Conservation (phyloP, 257 asterid genomes). For the Nicotiana attenuata region DNA sequence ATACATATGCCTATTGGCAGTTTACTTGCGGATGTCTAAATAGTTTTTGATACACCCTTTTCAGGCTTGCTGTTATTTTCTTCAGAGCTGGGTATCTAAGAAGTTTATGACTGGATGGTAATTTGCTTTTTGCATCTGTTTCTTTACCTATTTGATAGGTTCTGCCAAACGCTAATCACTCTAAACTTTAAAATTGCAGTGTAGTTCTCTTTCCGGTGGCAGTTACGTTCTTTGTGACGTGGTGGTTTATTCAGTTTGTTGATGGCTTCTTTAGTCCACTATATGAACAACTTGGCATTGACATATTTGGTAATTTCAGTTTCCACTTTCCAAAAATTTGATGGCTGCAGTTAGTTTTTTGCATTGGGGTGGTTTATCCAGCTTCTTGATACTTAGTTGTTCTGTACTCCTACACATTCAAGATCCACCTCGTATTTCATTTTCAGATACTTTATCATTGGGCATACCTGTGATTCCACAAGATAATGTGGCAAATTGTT, state of each 20-base stretch:
- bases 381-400: background rate
- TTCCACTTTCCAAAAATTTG: background rate
- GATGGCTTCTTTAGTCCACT: constrained; percentile 98
- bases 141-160: constrained; percentile 8
- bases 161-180: background rate
- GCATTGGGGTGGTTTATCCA: background rate
- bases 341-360: background rate
- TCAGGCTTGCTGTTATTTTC: constrained; percentile 88
- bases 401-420: background rate
- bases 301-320: constrained; percentile 62
- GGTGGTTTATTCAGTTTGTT: constrained; percentile 95
- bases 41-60: constrained; percentile 14
- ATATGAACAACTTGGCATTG: constrained; percentile 73
- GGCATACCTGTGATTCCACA: background rate
- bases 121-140: constrained; percentile 15
- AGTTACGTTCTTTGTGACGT: constrained; percentile 77
- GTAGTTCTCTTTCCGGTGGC: constrained; percentile 92
- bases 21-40: constrained; percentile 1
- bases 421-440: background rate
- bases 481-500: background rate
- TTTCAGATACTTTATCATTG: background rate
- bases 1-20: background rate
- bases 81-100: constrained; percentile 89
- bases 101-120: constrained; percentile 99
- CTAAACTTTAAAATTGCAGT: constrained; percentile 45